Base-by-base conservation (phyloP, 176 grass and related monocot species). In the Tuctoria greenei region DNA sequence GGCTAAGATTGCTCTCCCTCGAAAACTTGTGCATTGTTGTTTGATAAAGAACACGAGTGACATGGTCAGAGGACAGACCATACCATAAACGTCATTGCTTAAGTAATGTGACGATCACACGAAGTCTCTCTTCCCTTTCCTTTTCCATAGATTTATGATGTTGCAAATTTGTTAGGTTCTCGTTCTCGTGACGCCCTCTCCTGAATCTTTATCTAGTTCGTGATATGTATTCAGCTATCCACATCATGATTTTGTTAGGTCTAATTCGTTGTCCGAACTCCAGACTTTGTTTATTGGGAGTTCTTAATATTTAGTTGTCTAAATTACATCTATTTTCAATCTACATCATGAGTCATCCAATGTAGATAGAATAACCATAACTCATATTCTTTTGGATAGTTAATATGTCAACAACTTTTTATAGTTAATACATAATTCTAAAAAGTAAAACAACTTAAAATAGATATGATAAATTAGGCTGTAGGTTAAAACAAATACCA, bases 71-170 rank as follows among this genome's bases (percentile, higher is more conserved):
- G 18, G 26, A 23, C 72, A n/a, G 73, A 20, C n/a, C 8, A 4
- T 43, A 17, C 14, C 11, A 14, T 51, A 12, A 61, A 20, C 68
- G 74, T 87, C 74, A 67, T 63, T 61, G 64, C 44, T 69, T 41
- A 56, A 62, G 26, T 63, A 17, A 16, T 7, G 42, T 73, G 61
- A 72, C 57, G 38, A 9, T 14, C n/a, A 9, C 57, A 23, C 38
- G 21, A 6, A 25, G 18, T 13, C 15, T 70, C 46, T 23, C 0
- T 1, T 6, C 6, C 31, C 31, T 31, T 36, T 36, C 7, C 16
- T 59, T 51, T 21, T 31, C 11, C 31, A 4, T 20, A 64, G 10
- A 37, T 64, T 24, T 64, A 76, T 68, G 3, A 74, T 72, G n/a
- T 17, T 16, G 25, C 46, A 13, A 24, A 25, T 45, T 27, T 44